Conservation (phyloP, 768 basidiomycete genomes). For the Kwoniella europaea region DNA sequence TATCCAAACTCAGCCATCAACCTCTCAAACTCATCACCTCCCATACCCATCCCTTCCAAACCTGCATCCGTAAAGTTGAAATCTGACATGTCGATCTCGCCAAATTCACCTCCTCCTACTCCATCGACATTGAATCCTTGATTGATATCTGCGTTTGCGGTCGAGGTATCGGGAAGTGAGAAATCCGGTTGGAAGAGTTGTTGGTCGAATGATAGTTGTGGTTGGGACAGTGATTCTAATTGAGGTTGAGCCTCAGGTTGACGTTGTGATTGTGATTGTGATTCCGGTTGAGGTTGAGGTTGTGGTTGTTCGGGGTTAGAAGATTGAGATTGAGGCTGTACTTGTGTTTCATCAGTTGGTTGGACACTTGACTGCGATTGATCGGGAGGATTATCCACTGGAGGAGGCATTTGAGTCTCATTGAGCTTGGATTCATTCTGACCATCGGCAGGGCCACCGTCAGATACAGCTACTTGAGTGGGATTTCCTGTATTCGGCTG, state of each 20-base stretch:
- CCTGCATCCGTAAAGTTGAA: constrained; percentile 28
- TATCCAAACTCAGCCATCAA: constrained; percentile 28
- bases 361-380: too few relatives aligned
- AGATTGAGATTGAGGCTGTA: constrained; percentile 2
- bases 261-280: not conserved
- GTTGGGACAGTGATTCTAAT: not conserved
- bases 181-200: not conserved
- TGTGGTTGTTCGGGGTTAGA: not conserved
- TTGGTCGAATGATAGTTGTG: not conserved
- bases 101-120: constrained; percentile 12
- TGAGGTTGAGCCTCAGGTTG: not conserved
- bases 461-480: too few relatives aligned
- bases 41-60: constrained; percentile 16
- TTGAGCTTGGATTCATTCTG: too few relatives aligned
- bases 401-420: too few relatives aligned
- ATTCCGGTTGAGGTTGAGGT: not conserved
- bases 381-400: too few relatives aligned
- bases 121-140: not conserved
- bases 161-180: not conserved
- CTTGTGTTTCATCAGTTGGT: not conserved
- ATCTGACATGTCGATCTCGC: constrained; percentile 29
- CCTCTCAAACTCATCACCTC: constrained; percentile 29
- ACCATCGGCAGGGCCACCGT: too few relatives aligned
- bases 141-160: not conserved
- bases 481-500: too few relatives aligned